These are phyloP conservation scores for Cocos nucifera DNA, from an alignment of 176 grass and related monocot genomes.

Conservation along the genomic window DNA sequence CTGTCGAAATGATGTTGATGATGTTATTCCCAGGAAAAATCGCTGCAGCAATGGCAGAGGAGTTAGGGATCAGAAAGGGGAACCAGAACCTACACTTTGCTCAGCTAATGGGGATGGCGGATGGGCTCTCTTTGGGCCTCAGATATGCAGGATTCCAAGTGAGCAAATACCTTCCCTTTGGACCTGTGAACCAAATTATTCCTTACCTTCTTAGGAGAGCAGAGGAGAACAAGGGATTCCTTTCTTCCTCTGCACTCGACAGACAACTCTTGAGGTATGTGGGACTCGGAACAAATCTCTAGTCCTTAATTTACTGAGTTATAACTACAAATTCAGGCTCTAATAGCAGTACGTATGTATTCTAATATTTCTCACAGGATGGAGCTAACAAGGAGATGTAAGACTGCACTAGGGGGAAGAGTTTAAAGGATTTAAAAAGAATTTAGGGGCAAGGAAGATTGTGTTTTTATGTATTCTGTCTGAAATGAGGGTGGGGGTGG, in stretches of 20 bases:
- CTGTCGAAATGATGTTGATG: no score
- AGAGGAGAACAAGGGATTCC: conserved; percentile 85
- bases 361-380: conserved; percentile 28
- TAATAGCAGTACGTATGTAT: not conserved
- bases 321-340: not conserved
- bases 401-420: conserved; percentile 28
- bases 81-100: conserved; percentile 75
- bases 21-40: conserved; percentile 25
- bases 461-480: no score
- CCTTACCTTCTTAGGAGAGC: conserved; percentile 89
- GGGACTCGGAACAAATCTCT: not conserved
- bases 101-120: conserved; percentile 97
- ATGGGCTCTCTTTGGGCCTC: conserved; percentile 66
- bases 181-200: conserved; percentile 82
- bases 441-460: no score
- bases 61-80: conserved; percentile 46
- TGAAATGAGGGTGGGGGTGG: no score
- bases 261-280: conserved; percentile 60
- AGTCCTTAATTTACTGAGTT: not conserved
- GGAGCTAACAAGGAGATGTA: conserved; percentile 69
- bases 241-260: conserved; percentile 61
- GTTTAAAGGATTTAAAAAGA: conserved; percentile 7
- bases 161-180: conserved; percentile 89
- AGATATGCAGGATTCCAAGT: conserved; percentile 83
- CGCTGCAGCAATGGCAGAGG: conserved; percentile 50